Evolutionary conservation across 2,329 filamentous ascomycete genomes (phyloP).

Genomic region (Alternaria metachromatica): DNA sequence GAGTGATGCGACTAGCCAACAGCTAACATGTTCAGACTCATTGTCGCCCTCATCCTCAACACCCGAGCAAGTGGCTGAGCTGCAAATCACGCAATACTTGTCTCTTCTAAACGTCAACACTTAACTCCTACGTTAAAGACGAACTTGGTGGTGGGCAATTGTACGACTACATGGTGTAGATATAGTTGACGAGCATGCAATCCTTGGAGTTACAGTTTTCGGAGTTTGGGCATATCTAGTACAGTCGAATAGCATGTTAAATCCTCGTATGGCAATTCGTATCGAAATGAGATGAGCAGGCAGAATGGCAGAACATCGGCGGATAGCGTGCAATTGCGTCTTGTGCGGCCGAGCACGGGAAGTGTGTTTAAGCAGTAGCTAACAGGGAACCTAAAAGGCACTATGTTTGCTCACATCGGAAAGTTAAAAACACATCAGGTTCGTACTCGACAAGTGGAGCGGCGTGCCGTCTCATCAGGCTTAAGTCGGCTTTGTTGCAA

Average conservation of each 20-base stretch:
- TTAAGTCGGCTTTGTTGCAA: constrained; percentile 19
- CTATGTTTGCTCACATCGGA: background rate
- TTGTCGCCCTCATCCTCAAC: constrained; percentile 92
- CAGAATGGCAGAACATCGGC: background rate
- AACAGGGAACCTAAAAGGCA: background rate
- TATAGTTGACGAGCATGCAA: constrained; percentile 29
- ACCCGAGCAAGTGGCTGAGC: constrained; percentile 72
- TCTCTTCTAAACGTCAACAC: background rate
- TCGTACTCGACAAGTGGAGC: background rate
- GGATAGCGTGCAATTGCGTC: background rate
- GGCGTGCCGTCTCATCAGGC: constrained; percentile 1
- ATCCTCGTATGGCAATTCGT: background rate
- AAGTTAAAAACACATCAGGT: background rate
- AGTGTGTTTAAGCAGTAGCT: background rate
- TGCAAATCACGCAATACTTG: background rate
- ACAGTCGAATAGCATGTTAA: background rate
- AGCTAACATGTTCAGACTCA: constrained; percentile 66
- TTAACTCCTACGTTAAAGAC: background rate
- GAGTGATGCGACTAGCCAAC: background rate
- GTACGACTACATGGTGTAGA: constrained; percentile 41
- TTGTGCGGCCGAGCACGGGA: background rate
- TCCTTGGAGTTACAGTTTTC: constrained; percentile 8
- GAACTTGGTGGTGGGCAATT: constrained; percentile 11
- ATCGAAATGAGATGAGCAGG: background rate
- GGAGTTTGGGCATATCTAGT: constrained; percentile 26